phyloP scores from a whole-genome alignment of 2,329 filamentous ascomycete species.

The Trichoderma endophyticum region DNA sequence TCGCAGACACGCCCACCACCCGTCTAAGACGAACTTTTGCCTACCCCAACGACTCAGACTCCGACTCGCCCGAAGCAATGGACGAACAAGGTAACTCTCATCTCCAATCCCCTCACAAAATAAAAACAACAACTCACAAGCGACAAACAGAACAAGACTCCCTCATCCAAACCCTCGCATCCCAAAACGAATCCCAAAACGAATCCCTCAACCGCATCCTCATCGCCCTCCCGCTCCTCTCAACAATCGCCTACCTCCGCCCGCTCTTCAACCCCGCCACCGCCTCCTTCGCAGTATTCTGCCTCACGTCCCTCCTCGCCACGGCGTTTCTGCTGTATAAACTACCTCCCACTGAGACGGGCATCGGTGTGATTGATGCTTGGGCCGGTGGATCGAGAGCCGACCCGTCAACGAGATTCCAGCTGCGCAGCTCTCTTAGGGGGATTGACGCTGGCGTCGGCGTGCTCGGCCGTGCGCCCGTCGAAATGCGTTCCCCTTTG shows the following conservation, averaged over 20 bases:
- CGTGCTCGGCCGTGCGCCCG: slow-evolving; percentile 2
- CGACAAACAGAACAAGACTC: slow-evolving; percentile 57
- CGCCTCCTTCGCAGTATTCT: slow-evolving; percentile 50
- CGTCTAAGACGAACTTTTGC: slow-evolving; percentile 74
- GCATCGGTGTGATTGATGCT: slow-evolving; percentile 48
- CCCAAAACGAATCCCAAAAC: slow-evolving; percentile 57
- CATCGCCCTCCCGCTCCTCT: slow-evolving; percentile 56
- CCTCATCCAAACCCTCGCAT: slow-evolving; percentile 54
- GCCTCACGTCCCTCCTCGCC: slow-evolving; percentile 59
- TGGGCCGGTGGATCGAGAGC: slow-evolving; percentile 30
- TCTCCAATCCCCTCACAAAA: background rate
- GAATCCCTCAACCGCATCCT: slow-evolving; percentile 56
- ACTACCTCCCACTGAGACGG: slow-evolving; percentile 54
- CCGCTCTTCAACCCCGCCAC: slow-evolving; percentile 35
- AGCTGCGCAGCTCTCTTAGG: background rate
- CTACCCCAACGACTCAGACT: slow-evolving; percentile 62
- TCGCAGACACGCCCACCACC: slow-evolving; percentile 36
- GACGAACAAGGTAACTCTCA: slow-evolving; percentile 67
- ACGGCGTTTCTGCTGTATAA: slow-evolving; percentile 60
- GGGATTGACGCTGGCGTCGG: slow-evolving; percentile 13
- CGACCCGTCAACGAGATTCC: background rate
- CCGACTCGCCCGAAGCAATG: slow-evolving; percentile 57
- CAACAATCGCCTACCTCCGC: slow-evolving; percentile 51
- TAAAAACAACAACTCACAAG: background rate
- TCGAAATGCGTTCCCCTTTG: slow-evolving; percentile 43